Evolutionary conservation across 108 stramenopile species (phyloP).

Genomic region (Mayamaea pseudoterrestris): DNA sequence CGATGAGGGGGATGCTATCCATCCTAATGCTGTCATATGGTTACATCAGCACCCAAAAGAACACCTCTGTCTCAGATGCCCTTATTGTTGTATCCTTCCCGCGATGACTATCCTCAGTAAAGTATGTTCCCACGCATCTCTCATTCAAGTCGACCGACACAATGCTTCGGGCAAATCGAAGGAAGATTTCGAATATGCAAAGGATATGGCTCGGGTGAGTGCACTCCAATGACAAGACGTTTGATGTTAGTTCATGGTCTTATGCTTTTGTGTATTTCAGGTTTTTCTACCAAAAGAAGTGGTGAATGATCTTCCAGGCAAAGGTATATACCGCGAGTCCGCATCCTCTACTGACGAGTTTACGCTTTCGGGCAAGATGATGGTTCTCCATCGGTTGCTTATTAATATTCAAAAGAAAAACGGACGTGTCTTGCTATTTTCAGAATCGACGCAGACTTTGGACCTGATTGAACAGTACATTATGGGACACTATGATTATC

Average conservation of each 20-base stretch:
- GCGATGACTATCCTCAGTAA: slow-evolving; percentile 37
- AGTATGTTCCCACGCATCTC: slow-evolving; percentile 56
- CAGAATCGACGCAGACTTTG: slow-evolving; percentile 80
- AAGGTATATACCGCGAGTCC: slow-evolving; percentile 35
- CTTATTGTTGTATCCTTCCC: slow-evolving; percentile 47
- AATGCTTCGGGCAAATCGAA: slow-evolving; percentile 9
- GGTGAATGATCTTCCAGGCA: slow-evolving; percentile 41
- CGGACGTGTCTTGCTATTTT: slow-evolving; percentile 74
- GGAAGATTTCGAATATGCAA: slow-evolving; percentile 29
- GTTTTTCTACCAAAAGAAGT: slow-evolving; percentile 51
- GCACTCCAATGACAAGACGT: too few relatives aligned
- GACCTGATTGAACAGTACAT: slow-evolving; percentile 73
- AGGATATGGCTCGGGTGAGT: slow-evolving; percentile 72
- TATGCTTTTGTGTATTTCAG: too few relatives aligned
- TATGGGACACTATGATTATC: slow-evolving; percentile 36
- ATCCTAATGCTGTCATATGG: slow-evolving; percentile 56
- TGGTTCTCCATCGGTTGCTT: slow-evolving; percentile 31
- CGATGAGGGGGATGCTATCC: slow-evolving; percentile 35
- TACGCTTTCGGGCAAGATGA: slow-evolving; percentile 73
- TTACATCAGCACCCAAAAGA: slow-evolving; percentile 22
- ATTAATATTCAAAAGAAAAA: slow-evolving; percentile 23
- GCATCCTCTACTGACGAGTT: slow-evolving; percentile 64
- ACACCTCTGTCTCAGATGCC: slow-evolving; percentile 33
- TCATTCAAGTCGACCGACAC: slow-evolving; percentile 41
- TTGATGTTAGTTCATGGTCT: too few relatives aligned